These are phyloP conservation scores for Metschnikowia cerradonensis DNA, from an alignment of 805 yeast genomes.

Conservation along the genomic window DNA sequence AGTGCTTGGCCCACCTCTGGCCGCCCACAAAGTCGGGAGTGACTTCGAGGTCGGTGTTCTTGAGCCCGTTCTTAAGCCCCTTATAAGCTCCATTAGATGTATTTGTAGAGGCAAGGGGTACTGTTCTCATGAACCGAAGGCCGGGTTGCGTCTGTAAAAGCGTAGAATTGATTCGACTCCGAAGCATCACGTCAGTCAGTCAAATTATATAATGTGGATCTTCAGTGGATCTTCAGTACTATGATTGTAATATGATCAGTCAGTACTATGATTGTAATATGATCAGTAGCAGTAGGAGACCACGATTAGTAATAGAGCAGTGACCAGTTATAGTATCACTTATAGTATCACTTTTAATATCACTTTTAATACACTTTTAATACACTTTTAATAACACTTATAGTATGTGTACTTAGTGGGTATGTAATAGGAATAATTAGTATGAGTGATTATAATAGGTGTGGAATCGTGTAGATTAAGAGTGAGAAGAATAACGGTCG, in stretches of 20 bases:
- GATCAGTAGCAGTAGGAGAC: no score
- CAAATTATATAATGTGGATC: neutral
- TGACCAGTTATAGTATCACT: neutral
- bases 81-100: neutral
- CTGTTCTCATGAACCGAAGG: constrained; percentile 24
- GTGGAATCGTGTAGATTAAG: neutral
- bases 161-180: neutral
- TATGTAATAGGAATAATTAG: no score
- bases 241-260: no score
- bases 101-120: constrained; percentile 16
- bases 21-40: constrained; percentile 7
- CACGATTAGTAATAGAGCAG: no score
- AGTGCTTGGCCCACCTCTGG: constrained; percentile 4
- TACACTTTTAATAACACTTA: no score
- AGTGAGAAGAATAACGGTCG: neutral
- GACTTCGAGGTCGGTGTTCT: constrained; percentile 1
- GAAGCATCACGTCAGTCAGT: neutral
- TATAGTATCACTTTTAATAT: no score
- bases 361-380: neutral
- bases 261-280: no score
- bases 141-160: neutral
- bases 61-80: neutral
- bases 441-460: no score
- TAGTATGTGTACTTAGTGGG: no score
- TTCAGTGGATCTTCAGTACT: no score